These are phyloP conservation scores for Ettlia oleoabundans DNA, from an alignment of 139 green algal genomes.

Conservation along the genomic window DNA sequence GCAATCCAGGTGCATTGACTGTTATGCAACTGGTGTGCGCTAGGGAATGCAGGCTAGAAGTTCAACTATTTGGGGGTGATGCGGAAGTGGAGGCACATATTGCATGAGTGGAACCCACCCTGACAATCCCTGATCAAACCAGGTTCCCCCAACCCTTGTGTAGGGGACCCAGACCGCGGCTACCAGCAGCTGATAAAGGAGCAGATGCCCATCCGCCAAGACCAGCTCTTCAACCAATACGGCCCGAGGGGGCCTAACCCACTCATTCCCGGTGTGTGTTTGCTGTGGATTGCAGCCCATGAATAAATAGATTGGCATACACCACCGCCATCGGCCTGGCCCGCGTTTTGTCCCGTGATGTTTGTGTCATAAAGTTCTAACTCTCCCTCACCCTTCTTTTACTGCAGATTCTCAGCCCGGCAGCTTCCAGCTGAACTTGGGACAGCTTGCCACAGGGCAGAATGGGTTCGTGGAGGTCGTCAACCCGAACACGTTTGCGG, in stretches of 20 bases:
- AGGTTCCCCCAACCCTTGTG: not conserved
- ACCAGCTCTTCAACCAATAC: slow-evolving; percentile 69
- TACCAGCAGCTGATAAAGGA: slow-evolving; percentile 69
- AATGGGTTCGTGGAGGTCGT: slow-evolving; percentile 58
- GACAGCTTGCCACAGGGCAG: not conserved
- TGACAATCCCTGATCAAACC: not conserved
- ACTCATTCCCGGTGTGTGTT: slow-evolving; percentile 57
- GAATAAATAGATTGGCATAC: too few species aligned
- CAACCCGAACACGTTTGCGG: slow-evolving; percentile 62
- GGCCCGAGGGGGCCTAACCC: slow-evolving; percentile 46
- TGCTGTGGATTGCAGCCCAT: too few species aligned
- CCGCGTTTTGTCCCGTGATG: too few species aligned
- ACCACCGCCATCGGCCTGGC: too few species aligned
- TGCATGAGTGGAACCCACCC: too few species aligned
- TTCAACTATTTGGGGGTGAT: too few species aligned
- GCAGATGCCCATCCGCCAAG: slow-evolving; percentile 57
- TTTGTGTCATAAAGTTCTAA: too few species aligned
- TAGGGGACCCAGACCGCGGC: slow-evolving; percentile 54
- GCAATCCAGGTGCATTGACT: slow-evolving; percentile 36
- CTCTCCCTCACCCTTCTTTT: not conserved
- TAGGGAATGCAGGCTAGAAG: too few species aligned
- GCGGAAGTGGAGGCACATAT: too few species aligned
- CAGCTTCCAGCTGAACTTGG: slow-evolving; percentile 40
- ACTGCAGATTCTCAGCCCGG: slow-evolving; percentile 29
- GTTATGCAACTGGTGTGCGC: not conserved